Evolutionary conservation across 495 filamentous ascomycete species (phyloP).

Genomic region (Aspergillus wentii): DNA sequence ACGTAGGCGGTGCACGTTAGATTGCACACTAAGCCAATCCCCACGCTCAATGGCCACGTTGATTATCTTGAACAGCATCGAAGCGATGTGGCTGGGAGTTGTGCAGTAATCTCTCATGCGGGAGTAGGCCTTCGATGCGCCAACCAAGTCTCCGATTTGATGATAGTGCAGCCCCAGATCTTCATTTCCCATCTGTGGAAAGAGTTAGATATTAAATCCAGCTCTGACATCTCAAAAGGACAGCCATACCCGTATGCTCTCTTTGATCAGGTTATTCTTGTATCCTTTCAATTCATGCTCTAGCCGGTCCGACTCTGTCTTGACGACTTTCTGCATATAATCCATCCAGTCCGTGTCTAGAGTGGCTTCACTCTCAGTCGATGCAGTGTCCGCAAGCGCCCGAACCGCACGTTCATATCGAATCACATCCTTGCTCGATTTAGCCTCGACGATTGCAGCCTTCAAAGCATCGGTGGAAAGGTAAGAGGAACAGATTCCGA

Average conservation of each 20-base stretch:
- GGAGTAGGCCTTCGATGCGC: constrained; percentile 62
- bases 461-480: constrained; percentile 79
- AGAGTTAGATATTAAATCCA: constrained; percentile 7
- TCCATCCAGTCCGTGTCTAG: constrained; percentile 70
- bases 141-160: constrained; percentile 54
- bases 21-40: constrained; percentile 61
- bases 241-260: constrained; percentile 81
- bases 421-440: constrained; percentile 65
- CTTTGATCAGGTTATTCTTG: constrained; percentile 96
- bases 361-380: constrained; percentile 60
- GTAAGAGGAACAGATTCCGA: constrained; percentile 70
- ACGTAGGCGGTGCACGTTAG: constrained; percentile 64
- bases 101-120: constrained; percentile 75
- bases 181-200: constrained; percentile 66
- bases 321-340: constrained; percentile 54
- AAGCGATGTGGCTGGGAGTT: constrained; percentile 61
- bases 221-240: not conserved
- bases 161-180: constrained; percentile 68
- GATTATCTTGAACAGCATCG: constrained; percentile 66
- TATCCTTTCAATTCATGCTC: constrained; percentile 84
- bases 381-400: constrained; percentile 54
- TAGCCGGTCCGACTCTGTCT: constrained; percentile 62
- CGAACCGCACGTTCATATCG: constrained; percentile 68
- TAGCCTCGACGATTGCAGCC: constrained; percentile 70
- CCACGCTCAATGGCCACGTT: constrained; percentile 62